Base-by-base conservation (phyloP, 2,329 filamentous ascomycete genomes). In the Hortaea sp. region DNA sequence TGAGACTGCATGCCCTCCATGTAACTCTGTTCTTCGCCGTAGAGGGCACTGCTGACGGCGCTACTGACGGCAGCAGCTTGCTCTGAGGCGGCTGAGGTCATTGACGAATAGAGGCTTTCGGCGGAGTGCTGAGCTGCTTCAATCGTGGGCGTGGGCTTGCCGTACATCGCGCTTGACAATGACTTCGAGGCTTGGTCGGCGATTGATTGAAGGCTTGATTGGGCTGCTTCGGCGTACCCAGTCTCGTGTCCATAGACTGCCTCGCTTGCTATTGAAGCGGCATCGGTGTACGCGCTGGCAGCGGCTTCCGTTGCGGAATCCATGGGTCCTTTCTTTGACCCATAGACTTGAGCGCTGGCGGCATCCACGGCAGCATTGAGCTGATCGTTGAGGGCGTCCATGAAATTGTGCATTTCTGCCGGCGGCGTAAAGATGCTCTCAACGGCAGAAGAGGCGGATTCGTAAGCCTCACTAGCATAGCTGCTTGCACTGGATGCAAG, bases 291-390 rank as follows among this genome's bases (percentile, higher is more conserved):
- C 4, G 71, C 73, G 43, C 71, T 73, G 4, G 72, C 70, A 2
- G 73, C 74, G 10, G 72, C 73, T 27, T 72, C 72, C 13, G 72
- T 75, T 2, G 73, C 76, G 57, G 76, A 66, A 55, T 80, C 77
- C 29, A 69, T 66, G 2, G 66, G 64, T 29, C 76, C 73, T 57
- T 76, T 78, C 13, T 67, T 63, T 1, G 73, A 73, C 38, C 77
- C 78, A 53, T 82, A 81, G 12, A 79, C 62, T 40, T 78, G 76
- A 7, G 70, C 61, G 40, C 73, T 78, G 1, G 76, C 79, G 39
- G 76, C 77, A 40, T 76, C 72, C 6, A 82, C 73, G n/a, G 74
- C 77, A 20, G 73, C 66, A 43, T 78, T 71, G 38, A 82, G 65
- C 51, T 78, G 76, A 7, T 72, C 69, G 45, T 69, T 76, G 10